These are phyloP conservation scores for Mucuna pruriens DNA, from an alignment of 306 rosid species.

Conservation along the genomic window DNA sequence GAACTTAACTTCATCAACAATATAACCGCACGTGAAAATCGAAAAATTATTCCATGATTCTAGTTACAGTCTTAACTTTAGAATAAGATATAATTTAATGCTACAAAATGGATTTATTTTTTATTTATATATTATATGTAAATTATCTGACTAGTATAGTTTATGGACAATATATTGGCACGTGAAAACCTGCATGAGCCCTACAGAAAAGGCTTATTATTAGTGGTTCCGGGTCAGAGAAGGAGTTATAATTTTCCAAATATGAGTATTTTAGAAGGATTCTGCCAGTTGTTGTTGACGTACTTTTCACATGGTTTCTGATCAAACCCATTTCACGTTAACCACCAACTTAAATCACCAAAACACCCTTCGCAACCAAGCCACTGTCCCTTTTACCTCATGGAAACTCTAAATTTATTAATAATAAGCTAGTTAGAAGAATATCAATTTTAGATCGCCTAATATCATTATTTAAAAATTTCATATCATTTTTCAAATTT, in stretches of 20 bases:
- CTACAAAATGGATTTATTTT: too few relatives aligned
- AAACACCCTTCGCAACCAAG: slow-evolving; percentile 43
- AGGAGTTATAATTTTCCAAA: slow-evolving; percentile 39
- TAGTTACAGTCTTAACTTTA: too few relatives aligned
- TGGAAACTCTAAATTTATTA: not conserved
- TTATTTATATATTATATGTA: too few relatives aligned
- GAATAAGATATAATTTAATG: too few relatives aligned
- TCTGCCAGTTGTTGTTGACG: slow-evolving; percentile 49
- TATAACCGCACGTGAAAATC: too few relatives aligned
- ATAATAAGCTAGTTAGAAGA: not conserved
- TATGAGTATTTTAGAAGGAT: slow-evolving; percentile 62
- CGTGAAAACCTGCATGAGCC: slow-evolving; percentile 38
- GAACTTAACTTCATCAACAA: not conserved
- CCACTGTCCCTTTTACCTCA: not conserved
- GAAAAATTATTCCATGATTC: too few relatives aligned
- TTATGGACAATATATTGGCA: slow-evolving; percentile 39
- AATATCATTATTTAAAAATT: too few relatives aligned
- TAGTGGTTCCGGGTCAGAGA: slow-evolving; percentile 39
- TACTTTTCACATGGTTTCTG: slow-evolving; percentile 70
- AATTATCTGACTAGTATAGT: too few relatives aligned
- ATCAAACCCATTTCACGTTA: slow-evolving; percentile 44
- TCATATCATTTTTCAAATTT: too few relatives aligned
- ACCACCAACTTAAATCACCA: slow-evolving; percentile 37
- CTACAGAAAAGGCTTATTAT: not conserved
- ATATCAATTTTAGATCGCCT: too few relatives aligned